phyloP scores from a whole-genome alignment of 2,329 filamentous ascomycete species.

The Fusarium sp. region DNA sequence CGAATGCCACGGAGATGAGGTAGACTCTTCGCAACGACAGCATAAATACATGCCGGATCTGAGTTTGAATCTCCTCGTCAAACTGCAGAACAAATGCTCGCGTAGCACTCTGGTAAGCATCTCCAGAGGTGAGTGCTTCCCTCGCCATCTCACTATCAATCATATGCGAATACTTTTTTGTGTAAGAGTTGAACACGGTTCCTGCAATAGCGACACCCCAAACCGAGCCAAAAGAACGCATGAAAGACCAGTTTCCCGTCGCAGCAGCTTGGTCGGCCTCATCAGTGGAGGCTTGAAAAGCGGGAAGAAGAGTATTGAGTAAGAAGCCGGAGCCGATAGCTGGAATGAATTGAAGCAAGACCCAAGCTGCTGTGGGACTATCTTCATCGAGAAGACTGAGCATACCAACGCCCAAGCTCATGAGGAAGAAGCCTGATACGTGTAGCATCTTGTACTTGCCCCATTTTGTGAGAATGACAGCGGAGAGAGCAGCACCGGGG shows the following conservation, averaged over 20 bases:
- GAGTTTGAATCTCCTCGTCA: conserved; percentile 9
- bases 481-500: conserved; percentile 43
- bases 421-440: conserved; percentile 50
- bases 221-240: conserved; percentile 56
- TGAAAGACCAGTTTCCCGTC: conserved; percentile 55
- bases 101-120: conserved; percentile 46
- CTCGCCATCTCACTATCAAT: conserved; percentile 34
- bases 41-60: conserved; percentile 44
- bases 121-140: conserved; percentile 36
- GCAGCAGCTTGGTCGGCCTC: conserved; percentile 52
- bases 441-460: conserved; percentile 52
- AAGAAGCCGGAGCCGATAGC: conserved; percentile 57
- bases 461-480: conserved; percentile 45
- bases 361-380: conserved; percentile 51
- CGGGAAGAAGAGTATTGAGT: conserved; percentile 55
- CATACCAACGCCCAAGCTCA: conserved; percentile 55
- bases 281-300: conserved; percentile 52
- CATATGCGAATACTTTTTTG: conserved; percentile 31
- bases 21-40: conserved; percentile 41
- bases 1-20: conserved; percentile 35
- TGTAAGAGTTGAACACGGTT: conserved; percentile 52
- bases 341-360: conserved; percentile 53
- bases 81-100: conserved; percentile 41
- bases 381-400: conserved; percentile 51
- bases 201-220: conserved; percentile 59